These are phyloP conservation scores for Sideroxylon spinosum DNA, from an alignment of 179 eudicot genomes.

Conservation along the genomic window DNA sequence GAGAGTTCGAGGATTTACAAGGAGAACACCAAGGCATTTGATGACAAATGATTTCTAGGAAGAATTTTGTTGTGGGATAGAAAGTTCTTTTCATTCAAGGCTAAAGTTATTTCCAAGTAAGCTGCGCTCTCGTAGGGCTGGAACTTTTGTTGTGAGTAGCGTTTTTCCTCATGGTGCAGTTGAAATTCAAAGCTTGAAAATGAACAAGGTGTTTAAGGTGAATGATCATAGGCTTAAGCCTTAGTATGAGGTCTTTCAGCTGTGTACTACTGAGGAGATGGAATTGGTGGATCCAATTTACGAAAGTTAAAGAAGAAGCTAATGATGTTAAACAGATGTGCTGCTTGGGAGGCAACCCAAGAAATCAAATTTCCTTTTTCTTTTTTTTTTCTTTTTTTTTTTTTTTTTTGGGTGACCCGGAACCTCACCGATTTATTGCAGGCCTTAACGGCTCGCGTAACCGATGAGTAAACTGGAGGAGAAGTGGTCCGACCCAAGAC, in stretches of 20 bases:
- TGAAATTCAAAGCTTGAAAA: neutral
- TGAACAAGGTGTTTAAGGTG: neutral
- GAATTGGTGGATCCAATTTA: too few species aligned
- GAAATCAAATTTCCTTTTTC: too few species aligned
- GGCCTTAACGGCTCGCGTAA: too few species aligned
- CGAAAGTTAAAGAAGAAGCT: too few species aligned
- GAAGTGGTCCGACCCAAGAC: too few species aligned
- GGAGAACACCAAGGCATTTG: neutral
- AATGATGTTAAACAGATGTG: too few species aligned
- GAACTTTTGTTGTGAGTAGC: slow-evolving; percentile 6
- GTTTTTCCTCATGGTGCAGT: slow-evolving; percentile 10
- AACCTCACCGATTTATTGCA: too few species aligned
- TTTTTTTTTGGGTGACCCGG: too few species aligned
- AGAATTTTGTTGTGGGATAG: neutral
- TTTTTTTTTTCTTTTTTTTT: too few species aligned
- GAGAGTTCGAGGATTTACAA: neutral
- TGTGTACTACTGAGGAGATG: too few species aligned
- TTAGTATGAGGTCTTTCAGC: neutral
- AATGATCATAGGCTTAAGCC: neutral
- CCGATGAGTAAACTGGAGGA: too few species aligned
- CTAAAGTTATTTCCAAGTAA: slow-evolving; percentile 5
- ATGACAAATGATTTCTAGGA: neutral
- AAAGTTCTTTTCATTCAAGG: neutral
- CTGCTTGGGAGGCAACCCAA: too few species aligned
- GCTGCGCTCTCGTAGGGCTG: neutral